Base-by-base conservation (phyloP, 768 basidiomycete genomes). In the Exidia glandulosa region DNA sequence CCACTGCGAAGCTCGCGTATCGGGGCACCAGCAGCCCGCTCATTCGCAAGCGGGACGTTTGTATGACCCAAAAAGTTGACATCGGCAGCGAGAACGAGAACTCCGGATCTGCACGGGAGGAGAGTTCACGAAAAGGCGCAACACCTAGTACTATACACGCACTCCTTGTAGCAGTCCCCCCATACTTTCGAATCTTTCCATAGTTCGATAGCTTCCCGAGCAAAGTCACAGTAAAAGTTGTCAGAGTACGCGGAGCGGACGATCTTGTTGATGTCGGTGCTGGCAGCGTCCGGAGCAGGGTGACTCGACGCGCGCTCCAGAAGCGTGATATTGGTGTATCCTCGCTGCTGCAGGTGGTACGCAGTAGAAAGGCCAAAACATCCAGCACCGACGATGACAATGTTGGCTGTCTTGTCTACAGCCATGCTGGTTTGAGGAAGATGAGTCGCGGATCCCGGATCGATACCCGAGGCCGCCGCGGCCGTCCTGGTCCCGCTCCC, bases 341-440 rank as follows among this genome's bases (percentile, higher is more conserved):
- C 86, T 61, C 84, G 74, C 59, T 74, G 69, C 56, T 94, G 75
- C 57, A 95, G 82, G 68, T 90, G 84, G 64, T 84, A 79, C 1
- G 92, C 94, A 0, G 94, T 88, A 19, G 91, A 94, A 56, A 90
- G 74, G 5, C 94, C 94, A 69, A 94, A 94, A 63, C 85, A 85
- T 3, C 91, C 91, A 41, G 88, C 85, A 30, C 91, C 91, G 47
- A 91, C 76, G 62, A 94, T 85, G 57, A 92, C 66, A 50, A 86
- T 74, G 57, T 67, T 70, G 32, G 57, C 50, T 13, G 32, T 27
- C 47, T 59, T 59, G 56, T 16, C 5, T 29, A 57, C 10, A 19
- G 36, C 10, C 50, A 54, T 45, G 41, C 41, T 45, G 41, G 16
- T 14, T 23, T 5, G 4, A 6, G 41, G 41, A 23, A 10, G 34